Base-by-base conservation (phyloP, 139 green algal species). In the Gonium pectorale region DNA sequence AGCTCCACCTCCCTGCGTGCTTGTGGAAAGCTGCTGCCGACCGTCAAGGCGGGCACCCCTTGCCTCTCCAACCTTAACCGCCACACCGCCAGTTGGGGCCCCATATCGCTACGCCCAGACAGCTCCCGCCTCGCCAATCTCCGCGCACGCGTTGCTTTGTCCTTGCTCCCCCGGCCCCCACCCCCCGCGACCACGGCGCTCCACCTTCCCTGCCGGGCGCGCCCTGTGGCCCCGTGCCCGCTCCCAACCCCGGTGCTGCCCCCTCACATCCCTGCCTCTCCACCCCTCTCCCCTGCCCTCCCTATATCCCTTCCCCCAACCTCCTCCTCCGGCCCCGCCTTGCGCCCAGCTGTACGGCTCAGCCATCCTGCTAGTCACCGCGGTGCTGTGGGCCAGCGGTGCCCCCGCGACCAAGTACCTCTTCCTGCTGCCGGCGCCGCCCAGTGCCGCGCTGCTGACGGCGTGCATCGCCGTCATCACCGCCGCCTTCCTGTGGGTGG, bases 391-490 rank as follows among this genome's bases (percentile, higher is more conserved):
- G 75, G 75, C 59, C 41, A 70, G 51, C 59, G 41, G 75, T 40
- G 75, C n/a, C 59, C 75, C 75, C 59, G 62, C 75, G 31, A 40
- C 44, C 37, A 54, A 54, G 40, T 82, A 63, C 59, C 75, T 82
- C 24, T 82, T 82, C 75, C 59, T 82, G n/a, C 75, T 72, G 59
- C 75, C 75, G 27, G 9, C 40, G 11, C 75, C 75, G 26, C 75
- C 75, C 40, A 62, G 38, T n/a, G 75, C 75, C 22, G 75, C 75
- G 1, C 75, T 82, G 24, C 56, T 82, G 13, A 82, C 75, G 3
- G 75, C 75, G 15, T 71, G 59, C 59, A 54, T 82, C 40, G 71
- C 75, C 27, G 41, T 71, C 29, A 11, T 60, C 59, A 60, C 75
- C 15, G 29, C 75, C 6, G 17, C 46, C 5, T 82, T 82, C 60